Evolutionary conservation across 2,329 filamentous ascomycete genomes (phyloP).

Genomic region (Penicillium sumatraense): DNA sequence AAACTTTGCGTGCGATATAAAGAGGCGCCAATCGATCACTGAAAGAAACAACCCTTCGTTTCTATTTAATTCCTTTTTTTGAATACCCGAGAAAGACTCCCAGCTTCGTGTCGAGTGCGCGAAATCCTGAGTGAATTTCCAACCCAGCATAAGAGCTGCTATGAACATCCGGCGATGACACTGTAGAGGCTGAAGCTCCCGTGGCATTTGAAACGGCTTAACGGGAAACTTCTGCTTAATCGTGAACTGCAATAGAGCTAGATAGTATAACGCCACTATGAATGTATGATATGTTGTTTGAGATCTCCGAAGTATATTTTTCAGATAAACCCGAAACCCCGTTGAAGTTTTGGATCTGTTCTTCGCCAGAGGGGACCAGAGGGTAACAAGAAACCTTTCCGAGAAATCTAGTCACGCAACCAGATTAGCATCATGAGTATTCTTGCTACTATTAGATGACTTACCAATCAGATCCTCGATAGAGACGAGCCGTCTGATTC

Average conservation of each 20-base stretch:
- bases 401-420: background rate
- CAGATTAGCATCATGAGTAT: background rate
- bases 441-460: background rate
- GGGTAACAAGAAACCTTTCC: background rate
- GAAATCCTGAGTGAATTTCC: background rate
- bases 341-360: background rate
- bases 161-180: background rate
- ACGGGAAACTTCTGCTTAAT: background rate
- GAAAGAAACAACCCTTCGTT: background rate
- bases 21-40: background rate
- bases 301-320: background rate
- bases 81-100: background rate
- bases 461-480: background rate
- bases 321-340: background rate
- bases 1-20: background rate
- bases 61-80: background rate
- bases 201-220: background rate
- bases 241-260: background rate
- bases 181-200: background rate
- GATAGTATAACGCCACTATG: background rate
- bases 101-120: background rate
- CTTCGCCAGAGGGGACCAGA: background rate
- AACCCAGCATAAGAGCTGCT: background rate
- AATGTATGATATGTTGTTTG: background rate
- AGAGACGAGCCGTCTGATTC: background rate